These are phyloP conservation scores for Ceratocystiopsis sp. DNA, from an alignment of 2,329 filamentous ascomycete species.

Conservation along the genomic window DNA sequence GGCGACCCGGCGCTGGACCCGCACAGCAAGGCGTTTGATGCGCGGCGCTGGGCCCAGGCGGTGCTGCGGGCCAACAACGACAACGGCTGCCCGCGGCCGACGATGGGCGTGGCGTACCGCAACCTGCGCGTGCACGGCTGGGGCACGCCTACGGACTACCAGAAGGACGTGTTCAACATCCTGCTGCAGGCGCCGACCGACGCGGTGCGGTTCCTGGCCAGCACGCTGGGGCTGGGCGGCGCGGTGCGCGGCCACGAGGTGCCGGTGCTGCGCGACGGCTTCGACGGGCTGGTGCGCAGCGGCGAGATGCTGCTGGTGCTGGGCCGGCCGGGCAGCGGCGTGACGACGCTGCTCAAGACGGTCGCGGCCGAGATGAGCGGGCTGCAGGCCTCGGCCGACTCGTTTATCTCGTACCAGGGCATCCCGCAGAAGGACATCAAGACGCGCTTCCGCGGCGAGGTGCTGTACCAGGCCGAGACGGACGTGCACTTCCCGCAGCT, in stretches of 20 bases:
- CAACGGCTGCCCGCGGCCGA: constrained; percentile 13
- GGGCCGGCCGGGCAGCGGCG: constrained; percentile 39
- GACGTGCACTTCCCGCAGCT: constrained; percentile 69
- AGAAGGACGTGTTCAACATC: constrained; percentile 47
- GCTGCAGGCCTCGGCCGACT: constrained; percentile 22
- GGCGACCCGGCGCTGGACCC: constrained; percentile 23
- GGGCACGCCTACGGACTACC: constrained; percentile 50
- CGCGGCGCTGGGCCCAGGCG: constrained; percentile 27
- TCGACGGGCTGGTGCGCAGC: constrained; percentile 35
- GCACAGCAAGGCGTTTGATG: constrained; percentile 23
- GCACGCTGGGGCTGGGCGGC: constrained; percentile 19
- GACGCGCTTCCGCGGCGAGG: constrained; percentile 18
- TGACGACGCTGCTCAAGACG: constrained; percentile 39
- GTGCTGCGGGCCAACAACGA: constrained; percentile 19
- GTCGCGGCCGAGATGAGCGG: constrained; percentile 51
- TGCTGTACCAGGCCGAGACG: constrained; percentile 59
- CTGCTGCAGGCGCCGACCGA: constrained; percentile 31
- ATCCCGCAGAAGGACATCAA: constrained; percentile 17
- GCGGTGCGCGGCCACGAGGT: constrained; percentile 22
- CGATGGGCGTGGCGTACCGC: constrained; percentile 46
- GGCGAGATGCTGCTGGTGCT: constrained; percentile 42
- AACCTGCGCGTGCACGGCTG: constrained; percentile 52
- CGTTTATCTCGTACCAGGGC: constrained; percentile 4
- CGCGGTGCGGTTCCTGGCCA: constrained; percentile 29
- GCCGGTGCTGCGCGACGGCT: constrained; percentile 35